Evolutionary conservation across 495 filamentous ascomycete genomes (phyloP).

Genomic region (Penicillium riverlandense): DNA sequence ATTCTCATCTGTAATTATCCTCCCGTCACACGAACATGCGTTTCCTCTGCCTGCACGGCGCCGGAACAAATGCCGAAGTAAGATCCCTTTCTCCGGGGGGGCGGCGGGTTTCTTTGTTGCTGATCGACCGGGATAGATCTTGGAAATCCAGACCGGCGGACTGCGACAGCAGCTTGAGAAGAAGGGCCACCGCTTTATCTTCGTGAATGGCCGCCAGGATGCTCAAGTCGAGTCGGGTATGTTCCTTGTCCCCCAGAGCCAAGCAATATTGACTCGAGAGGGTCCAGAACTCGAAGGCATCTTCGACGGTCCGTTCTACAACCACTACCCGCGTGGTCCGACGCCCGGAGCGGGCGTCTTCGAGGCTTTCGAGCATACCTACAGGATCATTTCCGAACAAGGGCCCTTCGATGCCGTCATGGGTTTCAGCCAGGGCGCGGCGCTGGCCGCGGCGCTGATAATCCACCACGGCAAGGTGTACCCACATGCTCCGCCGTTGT

Average conservation of each 20-base stretch:
- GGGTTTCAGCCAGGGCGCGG: constrained; percentile 40
- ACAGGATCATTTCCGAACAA: constrained; percentile 21
- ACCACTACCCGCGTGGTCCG: constrained; percentile 23
- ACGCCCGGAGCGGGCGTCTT: constrained; percentile 18
- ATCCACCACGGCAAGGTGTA: constrained; percentile 25
- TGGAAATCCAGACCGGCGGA: constrained; percentile 35
- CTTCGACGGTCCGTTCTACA: constrained; percentile 31
- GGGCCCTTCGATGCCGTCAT: constrained; percentile 43
- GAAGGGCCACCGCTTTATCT: constrained; percentile 28
- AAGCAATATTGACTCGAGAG: not conserved
- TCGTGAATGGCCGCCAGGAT: constrained; percentile 23
- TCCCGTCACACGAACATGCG: constrained; percentile 15
- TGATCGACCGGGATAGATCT: constrained; percentile 18
- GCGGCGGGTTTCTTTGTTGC: too few species aligned
- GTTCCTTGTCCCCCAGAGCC: not conserved
- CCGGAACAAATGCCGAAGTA: constrained; percentile 31
- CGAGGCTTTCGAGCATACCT: constrained; percentile 25
- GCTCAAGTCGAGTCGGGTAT: constrained; percentile 25
- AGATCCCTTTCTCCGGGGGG: not conserved
- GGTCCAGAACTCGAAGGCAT: constrained; percentile 27
- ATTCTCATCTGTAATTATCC: not conserved
- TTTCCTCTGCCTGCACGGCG: constrained; percentile 35
- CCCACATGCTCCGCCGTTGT: constrained; percentile 18
- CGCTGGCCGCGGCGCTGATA: constrained; percentile 28
- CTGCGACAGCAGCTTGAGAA: constrained; percentile 22